Evolutionary conservation across 768 basidiomycete species (phyloP).

Genomic region (Suillus subluteus): DNA sequence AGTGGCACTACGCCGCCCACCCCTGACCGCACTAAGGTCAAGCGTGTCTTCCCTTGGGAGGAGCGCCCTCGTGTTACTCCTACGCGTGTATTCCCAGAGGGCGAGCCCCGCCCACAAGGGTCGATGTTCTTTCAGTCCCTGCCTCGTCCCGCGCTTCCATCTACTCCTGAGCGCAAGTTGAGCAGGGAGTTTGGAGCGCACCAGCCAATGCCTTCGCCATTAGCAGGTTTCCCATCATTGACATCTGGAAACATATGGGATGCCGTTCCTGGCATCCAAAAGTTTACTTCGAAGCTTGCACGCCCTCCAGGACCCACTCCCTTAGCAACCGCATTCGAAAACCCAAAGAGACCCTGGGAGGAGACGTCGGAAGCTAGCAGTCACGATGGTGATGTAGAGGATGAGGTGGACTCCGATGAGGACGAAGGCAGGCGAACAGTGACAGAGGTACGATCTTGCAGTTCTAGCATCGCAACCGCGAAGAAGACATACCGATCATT

Average conservation of each 20-base stretch:
- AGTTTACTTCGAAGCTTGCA: conserved; percentile 66
- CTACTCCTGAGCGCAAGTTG: conserved; percentile 28
- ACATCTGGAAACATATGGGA: conserved; percentile 88
- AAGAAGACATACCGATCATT: conserved; percentile 55
- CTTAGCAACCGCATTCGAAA: conserved; percentile 55
- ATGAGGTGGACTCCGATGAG: conserved; percentile 62
- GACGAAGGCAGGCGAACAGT: conserved; percentile 30
- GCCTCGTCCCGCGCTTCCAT: conserved; percentile 39
- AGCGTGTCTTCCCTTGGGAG: conserved; percentile 95
- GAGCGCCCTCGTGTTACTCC: conserved; percentile 68
- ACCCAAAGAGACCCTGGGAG: conserved; percentile 40
- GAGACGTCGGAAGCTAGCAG: conserved; percentile 67
- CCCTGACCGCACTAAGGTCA: conserved; percentile 76
- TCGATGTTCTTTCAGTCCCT: conserved; percentile 23
- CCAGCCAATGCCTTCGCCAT: conserved; percentile 37
- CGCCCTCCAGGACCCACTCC: conserved; percentile 48
- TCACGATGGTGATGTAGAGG: conserved; percentile 82
- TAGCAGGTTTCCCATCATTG: conserved; percentile 57
- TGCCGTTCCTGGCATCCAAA: conserved; percentile 74
- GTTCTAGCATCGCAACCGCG: conserved; percentile 30
- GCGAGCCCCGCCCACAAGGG: conserved; percentile 58
- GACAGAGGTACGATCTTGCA: conserved; percentile 38
- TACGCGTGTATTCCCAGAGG: conserved; percentile 72
- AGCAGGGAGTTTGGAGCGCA: conserved; percentile 14
- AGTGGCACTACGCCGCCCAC: conserved; percentile 45